Evolutionary conservation across 768 basidiomycete genomes (phyloP).

Genomic region (Leucosporidium scottii): DNA sequence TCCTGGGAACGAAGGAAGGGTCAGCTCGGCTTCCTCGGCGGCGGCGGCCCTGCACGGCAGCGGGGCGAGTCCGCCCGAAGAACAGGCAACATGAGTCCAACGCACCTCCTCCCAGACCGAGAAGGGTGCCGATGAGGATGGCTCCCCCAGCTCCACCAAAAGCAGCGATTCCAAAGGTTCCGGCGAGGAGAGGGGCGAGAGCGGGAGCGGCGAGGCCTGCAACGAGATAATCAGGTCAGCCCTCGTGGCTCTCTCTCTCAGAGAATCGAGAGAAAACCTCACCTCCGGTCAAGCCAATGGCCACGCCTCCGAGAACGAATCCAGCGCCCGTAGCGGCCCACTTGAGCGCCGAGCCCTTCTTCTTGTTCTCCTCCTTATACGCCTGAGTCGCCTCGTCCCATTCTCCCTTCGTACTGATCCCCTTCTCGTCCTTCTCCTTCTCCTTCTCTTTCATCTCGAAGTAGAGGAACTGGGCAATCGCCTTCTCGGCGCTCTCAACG

Average conservation of each 20-base stretch:
- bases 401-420: background rate
- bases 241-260: background rate
- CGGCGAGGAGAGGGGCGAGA: slow-evolving; percentile 31
- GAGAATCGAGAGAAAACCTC: background rate
- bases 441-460: slow-evolving; percentile 19
- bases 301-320: slow-evolving; percentile 33
- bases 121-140: slow-evolving; percentile 35
- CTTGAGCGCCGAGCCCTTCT: slow-evolving; percentile 27
- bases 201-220: slow-evolving; percentile 36
- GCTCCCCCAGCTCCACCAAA: slow-evolving; percentile 34
- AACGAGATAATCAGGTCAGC: background rate
- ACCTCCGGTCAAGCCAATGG: slow-evolving; percentile 36
- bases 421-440: background rate
- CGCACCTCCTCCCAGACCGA: slow-evolving; percentile 34
- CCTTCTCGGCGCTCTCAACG: slow-evolving; percentile 20
- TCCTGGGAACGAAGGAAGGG: background rate
- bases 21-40: too few relatives aligned
- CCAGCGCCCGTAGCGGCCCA: slow-evolving; percentile 36
- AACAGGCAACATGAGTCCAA: too few relatives aligned
- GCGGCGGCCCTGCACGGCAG: too few relatives aligned
- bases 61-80: too few relatives aligned
- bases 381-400: slow-evolving; percentile 31
- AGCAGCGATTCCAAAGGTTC: slow-evolving; percentile 22
- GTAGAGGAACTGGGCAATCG: slow-evolving; percentile 28
- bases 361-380: slow-evolving; percentile 9